These are phyloP conservation scores for Melocanna baccifera DNA, from an alignment of 176 grass and related monocot species.

Conservation along the genomic window DNA sequence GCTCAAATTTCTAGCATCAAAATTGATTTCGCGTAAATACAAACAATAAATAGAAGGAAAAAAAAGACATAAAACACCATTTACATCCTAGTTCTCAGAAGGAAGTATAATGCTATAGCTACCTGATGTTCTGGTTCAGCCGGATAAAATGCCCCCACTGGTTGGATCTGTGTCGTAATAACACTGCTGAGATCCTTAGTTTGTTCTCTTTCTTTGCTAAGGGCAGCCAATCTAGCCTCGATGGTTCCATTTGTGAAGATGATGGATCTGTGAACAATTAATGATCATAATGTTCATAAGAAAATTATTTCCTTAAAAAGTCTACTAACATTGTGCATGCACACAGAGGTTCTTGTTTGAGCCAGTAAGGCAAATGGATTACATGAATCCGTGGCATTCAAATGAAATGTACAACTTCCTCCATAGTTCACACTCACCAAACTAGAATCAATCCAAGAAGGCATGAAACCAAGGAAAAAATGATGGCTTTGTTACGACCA, in stretches of 20 bases:
- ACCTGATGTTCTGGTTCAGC: constrained; percentile 98
- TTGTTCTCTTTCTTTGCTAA: constrained; percentile 89
- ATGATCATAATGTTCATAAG: background rate
- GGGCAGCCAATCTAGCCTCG: constrained; percentile 64
- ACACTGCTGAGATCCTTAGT: constrained; percentile 62
- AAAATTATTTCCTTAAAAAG: background rate
- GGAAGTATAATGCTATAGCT: constrained; percentile 13
- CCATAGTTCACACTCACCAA: background rate
- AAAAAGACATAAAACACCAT: background rate
- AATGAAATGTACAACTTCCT: background rate
- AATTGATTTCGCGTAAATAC: background rate
- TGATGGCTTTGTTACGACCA: background rate
- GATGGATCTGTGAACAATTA: constrained; percentile 55
- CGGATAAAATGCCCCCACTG: constrained; percentile 60
- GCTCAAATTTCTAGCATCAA: constrained; percentile 83
- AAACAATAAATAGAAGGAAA: background rate
- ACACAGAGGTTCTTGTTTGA: background rate
- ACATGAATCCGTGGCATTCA: background rate
- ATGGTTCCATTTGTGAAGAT: constrained; percentile 81
- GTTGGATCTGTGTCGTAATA: constrained; percentile 85
- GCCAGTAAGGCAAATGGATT: background rate
- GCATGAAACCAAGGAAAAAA: background rate
- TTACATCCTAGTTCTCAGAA: background rate
- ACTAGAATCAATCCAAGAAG: background rate
- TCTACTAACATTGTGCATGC: background rate